phyloP scores from a whole-genome alignment of 2,329 filamentous ascomycete species.

The Samsoniella hepiali region DNA sequence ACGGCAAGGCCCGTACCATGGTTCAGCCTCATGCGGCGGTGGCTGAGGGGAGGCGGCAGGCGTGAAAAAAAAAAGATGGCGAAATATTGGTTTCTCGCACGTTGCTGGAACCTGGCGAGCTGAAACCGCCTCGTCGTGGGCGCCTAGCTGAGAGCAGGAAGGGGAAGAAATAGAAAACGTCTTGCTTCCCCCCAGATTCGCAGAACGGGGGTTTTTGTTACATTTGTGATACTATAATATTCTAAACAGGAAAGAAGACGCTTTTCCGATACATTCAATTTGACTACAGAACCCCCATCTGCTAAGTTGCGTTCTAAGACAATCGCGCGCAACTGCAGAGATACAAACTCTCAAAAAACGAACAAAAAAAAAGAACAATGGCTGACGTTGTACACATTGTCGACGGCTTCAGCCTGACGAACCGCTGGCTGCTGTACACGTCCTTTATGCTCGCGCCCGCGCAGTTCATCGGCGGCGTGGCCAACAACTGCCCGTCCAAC shows the following conservation, averaged over 20 bases:
- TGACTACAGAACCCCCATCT: no score
- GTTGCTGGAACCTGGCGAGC: neutral
- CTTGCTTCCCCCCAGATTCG: neutral
- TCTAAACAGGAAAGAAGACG: neutral
- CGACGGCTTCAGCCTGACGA: slow-evolving; percentile 23
- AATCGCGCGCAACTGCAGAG: neutral
- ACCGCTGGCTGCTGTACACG: slow-evolving; percentile 22
- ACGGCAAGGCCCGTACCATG: neutral
- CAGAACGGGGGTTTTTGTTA: neutral
- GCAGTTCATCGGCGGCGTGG: slow-evolving; percentile 19
- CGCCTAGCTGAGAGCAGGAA: neutral
- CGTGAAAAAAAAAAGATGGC: neutral
- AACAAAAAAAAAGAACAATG: neutral
- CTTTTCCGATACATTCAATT: neutral
- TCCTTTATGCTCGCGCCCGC: slow-evolving; percentile 21
- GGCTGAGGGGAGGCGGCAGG: neutral
- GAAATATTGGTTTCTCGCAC: neutral
- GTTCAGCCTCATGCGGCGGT: neutral
- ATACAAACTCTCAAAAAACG: neutral
- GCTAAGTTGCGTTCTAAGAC: no score
- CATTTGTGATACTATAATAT: neutral
- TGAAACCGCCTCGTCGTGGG: slow-evolving; percentile 1
- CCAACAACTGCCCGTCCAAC: slow-evolving; percentile 21
- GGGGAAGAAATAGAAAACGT: neutral
- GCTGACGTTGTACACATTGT: slow-evolving; percentile 15